Conservation (phyloP, 192 early-diverging fungal species). For the Diversispora eburnea region DNA sequence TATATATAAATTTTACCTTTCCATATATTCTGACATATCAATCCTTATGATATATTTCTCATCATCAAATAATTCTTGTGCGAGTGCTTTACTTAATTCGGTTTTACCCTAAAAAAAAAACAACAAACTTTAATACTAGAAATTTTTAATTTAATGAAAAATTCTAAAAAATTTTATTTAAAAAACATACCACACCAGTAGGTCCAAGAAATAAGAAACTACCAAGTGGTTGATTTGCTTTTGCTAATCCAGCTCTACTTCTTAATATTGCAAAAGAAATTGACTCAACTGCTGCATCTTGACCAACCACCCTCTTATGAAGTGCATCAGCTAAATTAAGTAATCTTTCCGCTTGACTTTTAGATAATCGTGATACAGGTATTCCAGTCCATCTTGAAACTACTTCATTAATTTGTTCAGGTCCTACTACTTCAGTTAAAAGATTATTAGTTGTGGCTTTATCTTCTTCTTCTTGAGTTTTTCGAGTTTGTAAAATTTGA, state of each 20-base stretch:
- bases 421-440: conserved; percentile 80
- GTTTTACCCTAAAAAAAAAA: conserved; percentile 66
- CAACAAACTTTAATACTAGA: too few relatives aligned
- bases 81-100: conserved; percentile 74
- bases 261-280: conserved; percentile 89
- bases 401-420: conserved; percentile 92
- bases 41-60: conserved; percentile 92
- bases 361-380: conserved; percentile 83
- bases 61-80: conserved; percentile 91
- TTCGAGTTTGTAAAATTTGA: conserved; percentile 61
- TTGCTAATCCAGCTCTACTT: conserved; percentile 85
- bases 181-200: conserved; percentile 70
- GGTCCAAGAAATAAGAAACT: conserved; percentile 96
- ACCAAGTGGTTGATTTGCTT: conserved; percentile 76
- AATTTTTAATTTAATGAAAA: too few relatives aligned
- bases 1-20: conserved; percentile 35
- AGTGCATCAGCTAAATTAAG: conserved; percentile 75
- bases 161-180: too few relatives aligned
- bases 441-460: conserved; percentile 51
- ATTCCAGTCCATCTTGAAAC: conserved; percentile 97
- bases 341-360: conserved; percentile 82
- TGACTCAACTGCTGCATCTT: conserved; percentile 84
- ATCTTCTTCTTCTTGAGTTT: conserved; percentile 61
- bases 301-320: conserved; percentile 86
- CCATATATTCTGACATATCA: conserved; percentile 99